Percentiles rank a stretch among this genome's conserved stretches.
Conservation (phyloP, 2,329 filamentous ascomycete species). For the Lasiodiplodia sp. region DNA sequence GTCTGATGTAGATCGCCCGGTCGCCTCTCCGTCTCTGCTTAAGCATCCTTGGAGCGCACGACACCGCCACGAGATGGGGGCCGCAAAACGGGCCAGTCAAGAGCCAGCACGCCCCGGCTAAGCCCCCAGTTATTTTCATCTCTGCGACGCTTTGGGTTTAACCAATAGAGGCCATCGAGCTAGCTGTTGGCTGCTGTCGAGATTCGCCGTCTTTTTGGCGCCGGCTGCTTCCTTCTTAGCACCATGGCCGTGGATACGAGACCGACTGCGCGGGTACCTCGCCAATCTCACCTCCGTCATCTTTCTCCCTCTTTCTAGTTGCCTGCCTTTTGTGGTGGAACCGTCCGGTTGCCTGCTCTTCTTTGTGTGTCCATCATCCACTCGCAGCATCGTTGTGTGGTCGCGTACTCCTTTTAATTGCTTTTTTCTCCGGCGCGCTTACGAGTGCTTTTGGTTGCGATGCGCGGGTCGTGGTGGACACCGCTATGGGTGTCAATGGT, state of each 20-base stretch:
- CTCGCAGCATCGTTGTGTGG: neutral
- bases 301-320: neutral
- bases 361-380: neutral
- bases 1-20: neutral
- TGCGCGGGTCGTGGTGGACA: constrained; percentile 2
- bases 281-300: neutral
- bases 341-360: neutral
- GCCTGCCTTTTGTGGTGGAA: neutral
- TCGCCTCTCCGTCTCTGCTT: neutral
- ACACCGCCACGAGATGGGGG: neutral
- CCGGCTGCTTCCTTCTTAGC: neutral
- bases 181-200: neutral
- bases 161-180: neutral
- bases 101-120: neutral
- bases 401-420: neutral
- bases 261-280: neutral
- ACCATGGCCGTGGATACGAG: neutral
- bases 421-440: neutral
- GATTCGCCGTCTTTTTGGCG: neutral
- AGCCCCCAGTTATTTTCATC: neutral
- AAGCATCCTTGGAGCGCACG: neutral
- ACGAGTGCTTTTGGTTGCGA: neutral
- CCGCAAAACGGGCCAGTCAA: neutral
- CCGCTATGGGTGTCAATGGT: constrained; percentile 4
- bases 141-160: neutral